phyloP scores from a whole-genome alignment of 495 filamentous ascomycete species.

The Amniculicola lignicola region DNA sequence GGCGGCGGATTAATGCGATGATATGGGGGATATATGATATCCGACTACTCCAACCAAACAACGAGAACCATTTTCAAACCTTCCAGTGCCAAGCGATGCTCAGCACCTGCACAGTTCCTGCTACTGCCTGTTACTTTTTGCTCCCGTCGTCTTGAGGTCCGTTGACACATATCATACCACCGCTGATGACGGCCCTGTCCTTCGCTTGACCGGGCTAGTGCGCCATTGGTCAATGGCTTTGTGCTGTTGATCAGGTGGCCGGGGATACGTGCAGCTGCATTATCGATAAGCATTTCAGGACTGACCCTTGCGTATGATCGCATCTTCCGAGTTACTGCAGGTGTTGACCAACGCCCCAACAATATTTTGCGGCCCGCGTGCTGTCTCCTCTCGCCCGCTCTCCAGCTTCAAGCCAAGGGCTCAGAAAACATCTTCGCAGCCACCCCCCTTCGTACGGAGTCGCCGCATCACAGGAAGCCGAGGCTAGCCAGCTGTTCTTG shows the following conservation, averaged over 20 bases:
- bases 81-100: not conserved
- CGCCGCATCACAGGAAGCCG: slow-evolving; percentile 26
- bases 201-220: not conserved
- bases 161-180: not conserved
- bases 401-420: not conserved
- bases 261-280: slow-evolving; percentile 7
- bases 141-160: not conserved
- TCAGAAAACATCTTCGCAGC: not conserved
- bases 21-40: slow-evolving; percentile 23
- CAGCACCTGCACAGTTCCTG: not conserved
- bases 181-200: not conserved
- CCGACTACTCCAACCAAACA: slow-evolving; percentile 5
- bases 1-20: slow-evolving; percentile 4
- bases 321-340: slow-evolving; percentile 1
- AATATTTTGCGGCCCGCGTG: slow-evolving; percentile 13
- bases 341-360: not conserved
- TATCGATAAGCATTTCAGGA: slow-evolving; percentile 21
- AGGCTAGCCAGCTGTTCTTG: slow-evolving; percentile 3
- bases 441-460: not conserved
- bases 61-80: not conserved
- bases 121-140: too few relatives aligned
- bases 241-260: slow-evolving; percentile 17
- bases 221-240: slow-evolving; percentile 16
- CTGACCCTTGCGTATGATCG: slow-evolving; percentile 24
- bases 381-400: not conserved